Evolutionary conservation across 306 rosid genomes (phyloP), one percentile per base, ranked within the genome.

Genomic region (Luffa aegyptiaca): DNA sequence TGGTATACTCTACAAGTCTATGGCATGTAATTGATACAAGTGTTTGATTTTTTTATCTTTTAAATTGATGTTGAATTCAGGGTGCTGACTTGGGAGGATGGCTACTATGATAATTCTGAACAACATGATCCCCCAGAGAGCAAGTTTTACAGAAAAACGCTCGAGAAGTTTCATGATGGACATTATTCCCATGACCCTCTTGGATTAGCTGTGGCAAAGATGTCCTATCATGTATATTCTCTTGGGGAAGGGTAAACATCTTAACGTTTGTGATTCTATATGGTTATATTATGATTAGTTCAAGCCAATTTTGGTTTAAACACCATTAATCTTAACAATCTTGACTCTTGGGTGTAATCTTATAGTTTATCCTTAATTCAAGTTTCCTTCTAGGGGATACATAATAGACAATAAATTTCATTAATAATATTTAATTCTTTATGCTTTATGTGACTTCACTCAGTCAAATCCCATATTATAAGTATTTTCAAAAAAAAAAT

Each of bases 81-180:
- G 99, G 87, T 93, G 80, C 81, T 96, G 87, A 96, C 98, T 74
- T 96, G 92, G 92, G 98, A 93, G 86, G 97, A 96, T 42, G 98
- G 89, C 76, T 96, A 91, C 89, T 96, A 85, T 85, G 92, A 87
- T 87, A 90, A 85, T 80, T 85, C 83, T 59, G 88, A 85, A 79
- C 84, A 86, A 76, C 73, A 85, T 72, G 84, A 88, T 71, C 53
- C 87, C 41, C 84, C 89, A 8, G 88, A 77, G 82, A 86, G 77
- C 81, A 78, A 84, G 76, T 72, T 82, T 86, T 77, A 81, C 84
- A 90, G 81, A 72, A 88, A 85, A 83, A 83, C 87, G 66, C 65
- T 79, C 79, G 92, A 89, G 44, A 89, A 77, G 82, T 85, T 84
- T 69, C 87, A 77, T 10, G 87, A 83, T 79, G 89, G 90, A 58